Percentiles rank a stretch among this genome's conserved stretches.
Evolutionary conservation across 164 flowering plant species (phyloP).

Genomic region (Dillenia turbinata): DNA sequence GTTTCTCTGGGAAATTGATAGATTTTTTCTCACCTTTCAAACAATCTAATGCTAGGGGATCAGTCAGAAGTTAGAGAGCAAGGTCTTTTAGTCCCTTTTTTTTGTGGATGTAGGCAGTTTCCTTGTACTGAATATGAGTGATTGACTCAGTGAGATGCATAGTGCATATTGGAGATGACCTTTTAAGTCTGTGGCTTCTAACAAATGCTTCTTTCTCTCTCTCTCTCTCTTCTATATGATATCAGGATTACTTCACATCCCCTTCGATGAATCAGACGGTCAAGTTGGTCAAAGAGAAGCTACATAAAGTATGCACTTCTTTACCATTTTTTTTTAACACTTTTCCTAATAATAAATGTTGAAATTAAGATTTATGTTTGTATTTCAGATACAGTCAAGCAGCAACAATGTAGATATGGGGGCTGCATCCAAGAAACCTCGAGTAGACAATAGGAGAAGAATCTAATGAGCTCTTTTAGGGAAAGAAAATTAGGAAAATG

Average conservation of each 20-base stretch:
- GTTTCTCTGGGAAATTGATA: no score
- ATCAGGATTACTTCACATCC: constrained; percentile 76
- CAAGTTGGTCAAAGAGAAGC: constrained; percentile 65
- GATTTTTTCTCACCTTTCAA: no score
- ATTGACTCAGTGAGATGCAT: neutral
- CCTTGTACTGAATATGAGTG: neutral
- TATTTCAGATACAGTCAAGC: constrained; percentile 64
- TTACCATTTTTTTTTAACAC: neutral
- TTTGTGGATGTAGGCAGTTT: no score
- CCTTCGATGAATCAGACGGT: constrained; percentile 87
- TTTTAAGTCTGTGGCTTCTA: neutral
- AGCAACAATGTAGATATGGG: constrained; percentile 35
- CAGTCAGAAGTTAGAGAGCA: no score
- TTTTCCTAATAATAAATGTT: neutral
- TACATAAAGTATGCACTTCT: constrained; percentile 56
- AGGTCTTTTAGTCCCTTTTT: no score
- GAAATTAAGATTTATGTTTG: neutral
- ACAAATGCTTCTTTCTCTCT: neutral
- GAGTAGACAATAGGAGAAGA: constrained; percentile 78
- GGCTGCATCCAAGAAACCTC: constrained; percentile 52
- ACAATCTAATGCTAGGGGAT: no score
- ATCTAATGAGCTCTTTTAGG: constrained; percentile 26
- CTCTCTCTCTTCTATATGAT: neutral
- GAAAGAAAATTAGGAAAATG: neutral
- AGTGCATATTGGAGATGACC: neutral